Conservation (phyloP, 2,329 filamentous ascomycete genomes). For the Dactylonectria estremocensis region DNA sequence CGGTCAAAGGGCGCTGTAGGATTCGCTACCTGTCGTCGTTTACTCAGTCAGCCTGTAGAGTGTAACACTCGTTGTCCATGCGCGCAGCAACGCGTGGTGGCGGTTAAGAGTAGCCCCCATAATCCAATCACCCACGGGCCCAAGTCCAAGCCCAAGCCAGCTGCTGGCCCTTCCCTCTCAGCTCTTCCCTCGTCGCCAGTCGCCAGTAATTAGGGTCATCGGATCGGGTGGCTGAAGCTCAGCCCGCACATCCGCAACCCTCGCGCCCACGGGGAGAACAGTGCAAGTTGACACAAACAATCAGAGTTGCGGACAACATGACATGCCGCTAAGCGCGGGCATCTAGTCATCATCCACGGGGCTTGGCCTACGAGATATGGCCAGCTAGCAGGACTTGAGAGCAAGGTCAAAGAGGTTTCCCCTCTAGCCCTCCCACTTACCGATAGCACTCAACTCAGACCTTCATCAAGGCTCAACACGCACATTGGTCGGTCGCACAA, state of each 20-base stretch:
- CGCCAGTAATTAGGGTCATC: constrained; percentile 5
- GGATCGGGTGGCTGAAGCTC: constrained; percentile 18
- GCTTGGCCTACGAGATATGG: constrained; percentile 8
- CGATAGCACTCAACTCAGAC: not conserved
- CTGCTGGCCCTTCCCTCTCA: constrained; percentile 10
- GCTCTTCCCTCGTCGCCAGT: constrained; percentile 4
- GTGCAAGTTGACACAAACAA: too few species aligned
- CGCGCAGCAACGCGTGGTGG: constrained; percentile 20
- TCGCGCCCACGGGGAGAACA: too few species aligned
- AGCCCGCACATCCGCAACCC: constrained; percentile 11
- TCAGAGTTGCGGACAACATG: not conserved
- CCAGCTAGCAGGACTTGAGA: not conserved
- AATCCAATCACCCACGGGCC: constrained; percentile 11
- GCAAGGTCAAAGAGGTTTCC: constrained; percentile 17
- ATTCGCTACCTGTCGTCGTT: not conserved
- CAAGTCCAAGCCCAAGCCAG: constrained; percentile 17
- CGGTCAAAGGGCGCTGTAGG: constrained; percentile 15
- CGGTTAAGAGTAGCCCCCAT: constrained; percentile 10
- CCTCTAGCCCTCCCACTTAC: constrained; percentile 1
- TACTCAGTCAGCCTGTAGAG: constrained; percentile 14
- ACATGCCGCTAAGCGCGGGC: constrained; percentile 18
- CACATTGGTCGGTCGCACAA: not conserved
- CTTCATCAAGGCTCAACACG: not conserved
- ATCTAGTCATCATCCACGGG: constrained; percentile 2
- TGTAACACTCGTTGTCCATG: constrained; percentile 16